Evolutionary conservation across 2,329 filamentous ascomycete species (phyloP).

Genomic region (Ascosphaera apis): DNA sequence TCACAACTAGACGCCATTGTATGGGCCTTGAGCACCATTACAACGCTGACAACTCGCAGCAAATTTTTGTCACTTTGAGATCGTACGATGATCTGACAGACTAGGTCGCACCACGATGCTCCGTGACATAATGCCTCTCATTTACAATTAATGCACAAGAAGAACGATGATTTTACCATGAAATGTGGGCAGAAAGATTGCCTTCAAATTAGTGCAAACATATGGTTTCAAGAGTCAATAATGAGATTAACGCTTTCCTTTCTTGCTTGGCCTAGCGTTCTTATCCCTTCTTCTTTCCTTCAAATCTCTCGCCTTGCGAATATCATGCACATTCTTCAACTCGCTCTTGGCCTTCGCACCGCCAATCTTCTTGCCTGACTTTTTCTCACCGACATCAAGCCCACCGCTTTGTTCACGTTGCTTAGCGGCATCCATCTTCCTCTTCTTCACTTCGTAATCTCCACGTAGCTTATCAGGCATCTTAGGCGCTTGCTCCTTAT

Average conservation of each 20-base stretch:
- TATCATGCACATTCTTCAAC: slow-evolving; percentile 60
- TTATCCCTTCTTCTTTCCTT: slow-evolving; percentile 61
- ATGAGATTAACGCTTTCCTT: slow-evolving; percentile 13
- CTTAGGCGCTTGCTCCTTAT: slow-evolving; percentile 70
- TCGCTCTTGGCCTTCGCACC: slow-evolving; percentile 53
- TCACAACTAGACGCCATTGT: too few species aligned
- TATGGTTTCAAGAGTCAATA: neutral
- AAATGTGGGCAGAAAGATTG: too few species aligned
- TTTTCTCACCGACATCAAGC: slow-evolving; percentile 17
- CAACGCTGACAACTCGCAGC: too few species aligned
- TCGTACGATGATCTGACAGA: too few species aligned
- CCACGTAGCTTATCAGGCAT: slow-evolving; percentile 78
- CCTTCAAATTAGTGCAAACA: neutral
- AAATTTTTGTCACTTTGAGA: too few species aligned
- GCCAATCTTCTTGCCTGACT: slow-evolving; percentile 48
- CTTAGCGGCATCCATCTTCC: slow-evolving; percentile 65
- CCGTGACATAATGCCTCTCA: too few species aligned
- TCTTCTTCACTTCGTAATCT: slow-evolving; percentile 78
- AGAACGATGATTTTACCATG: too few species aligned
- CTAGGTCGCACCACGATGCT: too few species aligned
- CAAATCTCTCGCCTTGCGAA: slow-evolving; percentile 57
- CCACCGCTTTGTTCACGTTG: slow-evolving; percentile 29
- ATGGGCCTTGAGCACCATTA: too few species aligned
- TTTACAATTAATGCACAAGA: too few species aligned
- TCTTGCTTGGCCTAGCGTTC: slow-evolving; percentile 61